Conservation (phyloP, 345 rosid genomes). For the Hypericum androsaemum region DNA sequence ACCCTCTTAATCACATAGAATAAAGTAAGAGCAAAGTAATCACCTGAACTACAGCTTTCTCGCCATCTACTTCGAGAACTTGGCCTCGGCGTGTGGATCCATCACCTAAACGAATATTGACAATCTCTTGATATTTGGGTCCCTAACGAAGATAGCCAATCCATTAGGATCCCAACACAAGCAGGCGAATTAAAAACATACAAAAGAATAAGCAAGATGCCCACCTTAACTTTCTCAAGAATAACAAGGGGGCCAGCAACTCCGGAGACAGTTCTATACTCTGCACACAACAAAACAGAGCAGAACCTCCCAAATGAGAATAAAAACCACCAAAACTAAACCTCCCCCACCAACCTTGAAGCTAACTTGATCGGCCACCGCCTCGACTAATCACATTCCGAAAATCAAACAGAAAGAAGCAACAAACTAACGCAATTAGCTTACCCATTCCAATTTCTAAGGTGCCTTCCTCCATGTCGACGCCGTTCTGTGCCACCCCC, state of each 20-base stretch:
- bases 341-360: too few relatives aligned
- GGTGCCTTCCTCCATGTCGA: slow-evolving; percentile 59
- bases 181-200: background rate
- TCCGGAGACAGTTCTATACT: slow-evolving; percentile 92
- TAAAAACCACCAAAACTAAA: too few relatives aligned
- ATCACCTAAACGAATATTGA: slow-evolving; percentile 86
- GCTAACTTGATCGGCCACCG: too few relatives aligned
- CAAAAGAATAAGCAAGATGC: background rate
- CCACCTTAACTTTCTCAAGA: slow-evolving; percentile 92
- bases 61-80: slow-evolving; percentile 96
- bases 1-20: too few relatives aligned
- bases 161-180: background rate
- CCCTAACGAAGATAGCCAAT: slow-evolving; percentile 38
- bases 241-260: slow-evolving; percentile 99
- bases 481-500: slow-evolving; percentile 48
- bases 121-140: slow-evolving; percentile 95
- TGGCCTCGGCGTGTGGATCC: slow-evolving; percentile 94
- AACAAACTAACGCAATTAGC: background rate
- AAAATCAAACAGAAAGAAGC: too few relatives aligned
- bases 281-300: slow-evolving; percentile 28
- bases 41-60: slow-evolving; percentile 98
- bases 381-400: too few relatives aligned
- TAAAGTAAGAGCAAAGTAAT: slow-evolving; percentile 1
- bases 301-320: background rate
- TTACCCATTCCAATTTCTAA: slow-evolving; percentile 89